phyloP scores from a whole-genome alignment of 23 red algal species.

The Gracilaria domingensis region DNA sequence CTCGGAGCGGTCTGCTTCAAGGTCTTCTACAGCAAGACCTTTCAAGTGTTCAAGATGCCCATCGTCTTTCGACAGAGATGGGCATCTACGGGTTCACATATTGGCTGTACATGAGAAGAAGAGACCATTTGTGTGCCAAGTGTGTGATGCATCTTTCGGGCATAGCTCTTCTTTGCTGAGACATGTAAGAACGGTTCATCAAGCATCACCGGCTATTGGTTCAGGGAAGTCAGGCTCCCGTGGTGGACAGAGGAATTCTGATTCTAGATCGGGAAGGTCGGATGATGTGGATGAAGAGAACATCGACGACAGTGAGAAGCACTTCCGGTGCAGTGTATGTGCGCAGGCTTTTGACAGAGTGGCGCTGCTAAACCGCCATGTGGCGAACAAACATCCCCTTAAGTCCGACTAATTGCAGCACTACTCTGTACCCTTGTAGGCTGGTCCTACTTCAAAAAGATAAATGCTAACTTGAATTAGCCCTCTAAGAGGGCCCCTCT shows the following conservation, averaged over 20 bases:
- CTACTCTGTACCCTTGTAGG: too few species aligned
- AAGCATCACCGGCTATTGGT: conserved; percentile 62
- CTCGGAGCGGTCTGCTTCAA: conserved; percentile 30
- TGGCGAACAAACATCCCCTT: conserved; percentile 58
- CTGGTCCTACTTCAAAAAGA: too few species aligned
- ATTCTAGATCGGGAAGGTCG: conserved; percentile 45
- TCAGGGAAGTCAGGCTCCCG: conserved; percentile 47
- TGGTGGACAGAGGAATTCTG: conserved; percentile 30
- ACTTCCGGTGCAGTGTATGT: conserved; percentile 66
- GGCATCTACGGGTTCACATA: conserved; percentile 76
- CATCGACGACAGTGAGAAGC: conserved; percentile 41
- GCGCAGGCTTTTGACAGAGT: conserved; percentile 57
- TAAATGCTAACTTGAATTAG: conserved; percentile 5
- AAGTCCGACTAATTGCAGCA: conserved; percentile 12
- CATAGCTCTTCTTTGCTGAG: conserved; percentile 72
- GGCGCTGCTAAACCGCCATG: conserved; percentile 62
- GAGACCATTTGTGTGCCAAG: conserved; percentile 78
- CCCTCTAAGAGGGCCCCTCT: too few species aligned
- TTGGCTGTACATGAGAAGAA: conserved; percentile 78
- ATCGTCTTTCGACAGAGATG: conserved; percentile 70
- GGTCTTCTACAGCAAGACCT: conserved; percentile 54
- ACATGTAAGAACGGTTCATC: conserved; percentile 78
- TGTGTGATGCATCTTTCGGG: conserved; percentile 73
- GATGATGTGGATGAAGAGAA: conserved; percentile 17
- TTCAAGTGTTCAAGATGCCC: conserved; percentile 73